phyloP scores from a whole-genome alignment of 2,329 filamentous ascomycete species.

The Aureobasidium zeae region DNA sequence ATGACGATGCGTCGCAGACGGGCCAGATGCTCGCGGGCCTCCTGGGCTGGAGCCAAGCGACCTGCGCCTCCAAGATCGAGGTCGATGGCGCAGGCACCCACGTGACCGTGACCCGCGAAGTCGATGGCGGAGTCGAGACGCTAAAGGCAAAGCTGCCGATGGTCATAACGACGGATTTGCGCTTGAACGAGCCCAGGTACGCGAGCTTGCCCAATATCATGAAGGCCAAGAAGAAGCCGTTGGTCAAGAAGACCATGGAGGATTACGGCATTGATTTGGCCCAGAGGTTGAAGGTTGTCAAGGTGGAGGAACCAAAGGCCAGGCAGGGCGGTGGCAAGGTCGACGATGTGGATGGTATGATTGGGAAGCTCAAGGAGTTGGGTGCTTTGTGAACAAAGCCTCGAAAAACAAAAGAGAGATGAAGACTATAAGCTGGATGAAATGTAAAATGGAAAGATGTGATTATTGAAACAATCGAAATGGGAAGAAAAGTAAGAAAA shows the following conservation, averaged over 20 bases:
- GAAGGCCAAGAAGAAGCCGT: slow-evolving; percentile 99
- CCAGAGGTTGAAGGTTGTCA: slow-evolving; percentile 76
- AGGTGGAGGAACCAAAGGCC: slow-evolving; percentile 78
- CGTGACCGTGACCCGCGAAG: slow-evolving; percentile 77
- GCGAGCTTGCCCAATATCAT: slow-evolving; percentile 96
- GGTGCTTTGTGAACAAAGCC: slow-evolving; percentile 61
- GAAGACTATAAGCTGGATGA: slow-evolving; percentile 1
- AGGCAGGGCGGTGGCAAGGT: slow-evolving; percentile 94
- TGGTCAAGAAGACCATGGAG: slow-evolving; percentile 80
- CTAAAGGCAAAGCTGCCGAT: slow-evolving; percentile 76
- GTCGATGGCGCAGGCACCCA: slow-evolving; percentile 62
- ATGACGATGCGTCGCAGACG: slow-evolving; percentile 91
- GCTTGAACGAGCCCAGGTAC: slow-evolving; percentile 90
- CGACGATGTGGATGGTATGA: slow-evolving; percentile 90
- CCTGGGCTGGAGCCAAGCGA: slow-evolving; percentile 88
- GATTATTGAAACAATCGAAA: too few species aligned
- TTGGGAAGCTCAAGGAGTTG: slow-evolving; percentile 89
- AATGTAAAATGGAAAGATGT: slow-evolving; percentile 10
- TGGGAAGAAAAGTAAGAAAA: too few species aligned
- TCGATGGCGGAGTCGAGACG: slow-evolving; percentile 92
- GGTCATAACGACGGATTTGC: slow-evolving; percentile 88
- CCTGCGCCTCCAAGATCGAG: slow-evolving; percentile 77
- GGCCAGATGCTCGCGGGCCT: slow-evolving; percentile 96
- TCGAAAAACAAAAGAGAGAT: too few species aligned
- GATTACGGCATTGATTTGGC: slow-evolving; percentile 71